phyloP scores from a whole-genome alignment of 169 alveolate species.

The Hepatocystis sp. region DNA sequence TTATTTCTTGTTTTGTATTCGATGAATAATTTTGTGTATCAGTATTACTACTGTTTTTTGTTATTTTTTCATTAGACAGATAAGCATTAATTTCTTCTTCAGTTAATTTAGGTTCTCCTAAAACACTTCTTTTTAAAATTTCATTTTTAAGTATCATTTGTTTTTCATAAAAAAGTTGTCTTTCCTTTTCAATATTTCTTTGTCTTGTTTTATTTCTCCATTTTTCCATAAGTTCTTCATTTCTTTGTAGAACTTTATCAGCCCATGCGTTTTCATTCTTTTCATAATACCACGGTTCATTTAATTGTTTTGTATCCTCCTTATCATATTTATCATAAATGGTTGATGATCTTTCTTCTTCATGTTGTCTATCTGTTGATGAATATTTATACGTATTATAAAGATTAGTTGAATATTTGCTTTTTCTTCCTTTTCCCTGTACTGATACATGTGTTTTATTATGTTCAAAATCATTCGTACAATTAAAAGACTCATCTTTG shows the following conservation, averaged over 20 bases:
- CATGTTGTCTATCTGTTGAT: not conserved
- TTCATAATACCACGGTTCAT: conserved; percentile 43
- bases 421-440: conserved; percentile 31
- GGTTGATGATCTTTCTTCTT: conserved; percentile 7
- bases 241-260: conserved; percentile 76
- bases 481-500: not conserved
- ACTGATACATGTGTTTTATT: no score
- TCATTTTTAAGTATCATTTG: conserved; percentile 69
- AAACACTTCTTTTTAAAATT: conserved; percentile 46
- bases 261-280: conserved; percentile 80
- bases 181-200: conserved; percentile 71
- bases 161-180: conserved; percentile 67
- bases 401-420: conserved; percentile 7
- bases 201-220: conserved; percentile 80
- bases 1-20: conserved; percentile 12
- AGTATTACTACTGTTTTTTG: no score
- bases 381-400: conserved; percentile 13
- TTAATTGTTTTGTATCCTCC: conserved; percentile 34
- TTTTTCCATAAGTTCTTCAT: conserved; percentile 79
- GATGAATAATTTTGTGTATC: no score
- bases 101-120: conserved; percentile 72
- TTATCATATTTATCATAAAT: conserved; percentile 22
- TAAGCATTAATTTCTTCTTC: conserved; percentile 78
- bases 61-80: conserved; percentile 70
- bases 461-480: not conserved